Percentiles rank a stretch among this genome's conserved stretches.
Evolutionary conservation across 257 asterid genomes (phyloP).

Genomic region (Gynochthodes officinalis): DNA sequence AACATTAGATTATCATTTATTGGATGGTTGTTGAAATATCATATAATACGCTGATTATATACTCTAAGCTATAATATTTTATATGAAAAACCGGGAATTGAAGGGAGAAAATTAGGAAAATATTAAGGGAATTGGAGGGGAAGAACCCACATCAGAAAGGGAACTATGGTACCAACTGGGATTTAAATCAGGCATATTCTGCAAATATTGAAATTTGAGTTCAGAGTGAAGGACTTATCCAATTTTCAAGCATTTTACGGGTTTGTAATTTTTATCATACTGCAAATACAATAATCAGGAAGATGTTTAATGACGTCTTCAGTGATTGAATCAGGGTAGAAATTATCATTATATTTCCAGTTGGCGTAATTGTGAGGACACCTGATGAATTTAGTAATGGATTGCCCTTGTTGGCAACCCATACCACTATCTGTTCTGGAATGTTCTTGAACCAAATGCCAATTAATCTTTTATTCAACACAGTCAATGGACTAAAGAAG

Average conservation of each 20-base stretch:
- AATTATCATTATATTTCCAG: constrained; percentile 21
- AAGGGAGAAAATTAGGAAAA: too few species aligned
- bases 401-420: constrained; percentile 35
- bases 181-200: too few species aligned
- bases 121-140: too few species aligned
- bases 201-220: too few species aligned
- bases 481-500: constrained; percentile 18
- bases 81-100: too few species aligned
- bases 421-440: constrained; percentile 30
- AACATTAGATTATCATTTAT: neutral
- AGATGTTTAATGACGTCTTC: constrained; percentile 22
- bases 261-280: too few species aligned
- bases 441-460: constrained; percentile 38
- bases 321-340: constrained; percentile 15
- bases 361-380: constrained; percentile 15
- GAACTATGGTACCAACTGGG: too few species aligned
- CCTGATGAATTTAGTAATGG: constrained; percentile 29
- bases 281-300: too few species aligned
- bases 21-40: neutral
- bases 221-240: too few species aligned
- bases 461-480: neutral
- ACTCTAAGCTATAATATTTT: too few species aligned
- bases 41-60: neutral
- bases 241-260: too few species aligned
- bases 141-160: too few species aligned